A percentile compares a stretch with the other conserved stretches of the same genome.
Evolutionary conservation across 257 asterid genomes (phyloP).

Genomic region (Lithospermum erythrorhizon): DNA sequence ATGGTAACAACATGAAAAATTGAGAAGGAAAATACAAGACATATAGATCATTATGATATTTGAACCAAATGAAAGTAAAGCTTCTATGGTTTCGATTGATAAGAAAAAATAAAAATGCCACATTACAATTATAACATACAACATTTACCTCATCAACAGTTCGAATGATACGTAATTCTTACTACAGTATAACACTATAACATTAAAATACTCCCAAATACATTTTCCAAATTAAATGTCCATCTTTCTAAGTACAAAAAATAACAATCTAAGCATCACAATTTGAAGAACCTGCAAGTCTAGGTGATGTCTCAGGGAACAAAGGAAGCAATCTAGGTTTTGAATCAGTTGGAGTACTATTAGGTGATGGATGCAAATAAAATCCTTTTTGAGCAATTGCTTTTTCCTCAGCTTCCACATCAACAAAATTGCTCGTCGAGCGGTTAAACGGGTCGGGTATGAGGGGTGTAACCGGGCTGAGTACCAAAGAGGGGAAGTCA

Average conservation of each 20-base stretch:
- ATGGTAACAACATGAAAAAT: no score
- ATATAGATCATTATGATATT: no score
- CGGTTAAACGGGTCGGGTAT: constrained; percentile 78
- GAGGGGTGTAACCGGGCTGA: constrained; percentile 93
- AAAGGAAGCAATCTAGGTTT: constrained; percentile 81
- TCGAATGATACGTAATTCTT: no score
- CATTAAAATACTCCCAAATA: no score
- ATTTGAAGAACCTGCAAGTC: constrained; percentile 43
- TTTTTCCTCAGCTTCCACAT: constrained; percentile 60
- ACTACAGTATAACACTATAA: no score
- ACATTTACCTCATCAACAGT: no score
- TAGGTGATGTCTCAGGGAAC: constrained; percentile 79
- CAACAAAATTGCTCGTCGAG: constrained; percentile 23
- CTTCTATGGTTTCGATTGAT: no score
- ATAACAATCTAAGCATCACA: constrained; percentile 36
- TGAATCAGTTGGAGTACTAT: constrained; percentile 62
- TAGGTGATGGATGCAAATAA: constrained; percentile 79
- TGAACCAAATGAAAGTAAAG: no score
- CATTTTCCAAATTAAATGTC: not conserved
- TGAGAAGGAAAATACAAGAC: no score
- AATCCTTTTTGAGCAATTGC: constrained; percentile 73
- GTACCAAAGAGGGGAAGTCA: constrained; percentile 68
- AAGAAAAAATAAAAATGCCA: no score
- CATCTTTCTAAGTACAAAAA: not conserved
- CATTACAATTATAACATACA: no score